Conservation (phyloP, 23 red algal genomes). For the Chondrus crispus region DNA sequence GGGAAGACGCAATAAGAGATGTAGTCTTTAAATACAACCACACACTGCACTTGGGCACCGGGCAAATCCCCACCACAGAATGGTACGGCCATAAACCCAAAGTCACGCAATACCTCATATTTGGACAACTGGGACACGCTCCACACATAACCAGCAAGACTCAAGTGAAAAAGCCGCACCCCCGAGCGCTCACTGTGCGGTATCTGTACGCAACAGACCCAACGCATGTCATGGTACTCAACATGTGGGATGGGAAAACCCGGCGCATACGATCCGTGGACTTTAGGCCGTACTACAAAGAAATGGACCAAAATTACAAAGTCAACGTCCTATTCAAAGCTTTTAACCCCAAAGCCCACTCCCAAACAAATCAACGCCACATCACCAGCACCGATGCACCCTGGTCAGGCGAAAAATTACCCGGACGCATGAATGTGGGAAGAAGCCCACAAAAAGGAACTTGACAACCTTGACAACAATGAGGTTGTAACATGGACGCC, state of each 20-base stretch:
- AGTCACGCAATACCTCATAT: no score
- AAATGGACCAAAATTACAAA: neutral
- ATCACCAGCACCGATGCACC: neutral
- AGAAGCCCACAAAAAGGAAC: neutral
- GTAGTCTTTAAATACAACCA: no score
- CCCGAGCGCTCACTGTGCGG: no score
- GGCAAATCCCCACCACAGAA: no score
- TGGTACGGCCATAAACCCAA: no score
- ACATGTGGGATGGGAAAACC: neutral
- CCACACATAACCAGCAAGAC: no score
- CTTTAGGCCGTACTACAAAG: constrained; percentile 23
- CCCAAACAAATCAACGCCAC: neutral
- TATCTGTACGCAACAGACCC: no score
- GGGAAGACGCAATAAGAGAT: no score
- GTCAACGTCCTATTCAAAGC: neutral
- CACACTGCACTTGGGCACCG: no score
- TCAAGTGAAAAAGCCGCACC: no score
- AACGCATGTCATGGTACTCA: neutral
- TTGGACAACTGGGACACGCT: no score
- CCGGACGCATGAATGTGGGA: neutral
- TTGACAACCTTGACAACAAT: neutral
- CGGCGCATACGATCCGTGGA: neutral
- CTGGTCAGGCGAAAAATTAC: neutral
- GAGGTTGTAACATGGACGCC: neutral
- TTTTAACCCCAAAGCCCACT: neutral